Conservation (phyloP, 345 rosid genomes). For the Eucalyptus urophylla region DNA sequence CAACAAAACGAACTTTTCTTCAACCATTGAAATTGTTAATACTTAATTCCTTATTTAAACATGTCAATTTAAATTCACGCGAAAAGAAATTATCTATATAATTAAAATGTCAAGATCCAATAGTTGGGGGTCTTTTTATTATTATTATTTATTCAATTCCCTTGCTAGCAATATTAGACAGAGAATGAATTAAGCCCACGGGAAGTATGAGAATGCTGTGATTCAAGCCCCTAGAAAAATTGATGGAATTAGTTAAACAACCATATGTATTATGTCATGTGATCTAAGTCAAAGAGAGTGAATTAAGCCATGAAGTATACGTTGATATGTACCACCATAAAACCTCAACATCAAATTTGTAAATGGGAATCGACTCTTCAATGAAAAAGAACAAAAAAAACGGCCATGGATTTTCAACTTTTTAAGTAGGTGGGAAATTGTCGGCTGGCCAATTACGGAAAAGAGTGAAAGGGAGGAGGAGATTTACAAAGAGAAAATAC, state of each 20-base stretch:
- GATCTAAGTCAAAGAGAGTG: background rate
- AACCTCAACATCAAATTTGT: background rate
- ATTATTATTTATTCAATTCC: too few species aligned
- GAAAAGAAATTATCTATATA: background rate
- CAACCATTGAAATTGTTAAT: background rate
- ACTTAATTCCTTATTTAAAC: background rate
- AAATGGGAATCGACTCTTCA: background rate
- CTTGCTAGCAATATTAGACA: background rate
- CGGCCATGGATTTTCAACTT: background rate
- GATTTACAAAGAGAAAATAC: background rate
- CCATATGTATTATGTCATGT: background rate
- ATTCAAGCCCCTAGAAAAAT: background rate
- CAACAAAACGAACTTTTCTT: background rate
- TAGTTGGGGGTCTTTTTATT: background rate
- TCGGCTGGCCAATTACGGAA: background rate
- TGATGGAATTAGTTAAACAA: background rate
- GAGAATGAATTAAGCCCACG: background rate
- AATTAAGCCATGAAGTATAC: background rate
- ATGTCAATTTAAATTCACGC: fast-evolving
- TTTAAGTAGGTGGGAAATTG: background rate
- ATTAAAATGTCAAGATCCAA: background rate
- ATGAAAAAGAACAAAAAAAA: background rate
- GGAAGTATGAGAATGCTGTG: background rate
- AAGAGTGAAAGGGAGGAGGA: background rate
- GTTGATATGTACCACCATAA: background rate